These are phyloP conservation scores for Vachellia collinsii DNA, from an alignment of 306 rosid species.

Conservation along the genomic window DNA sequence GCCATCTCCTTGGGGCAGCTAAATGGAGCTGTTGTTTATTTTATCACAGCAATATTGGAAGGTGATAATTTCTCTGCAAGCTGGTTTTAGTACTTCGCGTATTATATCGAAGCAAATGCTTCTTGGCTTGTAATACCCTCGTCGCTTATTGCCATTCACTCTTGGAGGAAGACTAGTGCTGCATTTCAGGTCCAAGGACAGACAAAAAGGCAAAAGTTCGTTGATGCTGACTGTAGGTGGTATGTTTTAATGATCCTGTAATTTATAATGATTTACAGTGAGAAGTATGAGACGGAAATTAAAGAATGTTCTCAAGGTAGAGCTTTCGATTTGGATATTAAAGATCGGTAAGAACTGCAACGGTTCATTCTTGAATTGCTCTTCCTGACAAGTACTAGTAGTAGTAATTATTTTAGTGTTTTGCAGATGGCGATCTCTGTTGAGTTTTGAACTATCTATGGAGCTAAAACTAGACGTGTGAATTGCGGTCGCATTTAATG, in stretches of 20 bases:
- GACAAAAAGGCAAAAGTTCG: constrained; percentile 61
- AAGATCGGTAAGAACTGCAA: no score
- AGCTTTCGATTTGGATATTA: no score
- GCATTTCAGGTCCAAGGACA: constrained; percentile 51
- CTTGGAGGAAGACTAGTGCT: constrained; percentile 71
- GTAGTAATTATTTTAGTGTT: no score
- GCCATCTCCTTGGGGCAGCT: constrained; percentile 83
- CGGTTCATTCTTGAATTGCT: no score
- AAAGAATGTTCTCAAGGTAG: no score
- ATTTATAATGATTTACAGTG: background rate
- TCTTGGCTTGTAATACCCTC: constrained; percentile 75
- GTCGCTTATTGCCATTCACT: no score
- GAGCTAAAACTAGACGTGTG: no score
- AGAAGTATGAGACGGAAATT: no score
- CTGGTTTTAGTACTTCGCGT: constrained; percentile 65
- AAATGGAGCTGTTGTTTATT: constrained; percentile 67
- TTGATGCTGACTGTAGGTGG: constrained; percentile 40
- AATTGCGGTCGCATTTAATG: no score
- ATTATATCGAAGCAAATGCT: constrained; percentile 72
- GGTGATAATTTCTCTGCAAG: constrained; percentile 75
- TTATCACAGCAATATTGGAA: constrained; percentile 66
- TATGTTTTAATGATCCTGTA: background rate
- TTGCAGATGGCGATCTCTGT: no score
- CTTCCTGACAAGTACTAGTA: no score
- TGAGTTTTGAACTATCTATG: no score